Evolutionary conservation across 78 protist species (phyloP).

Genomic region (Dictyostelium intermedium): DNA sequence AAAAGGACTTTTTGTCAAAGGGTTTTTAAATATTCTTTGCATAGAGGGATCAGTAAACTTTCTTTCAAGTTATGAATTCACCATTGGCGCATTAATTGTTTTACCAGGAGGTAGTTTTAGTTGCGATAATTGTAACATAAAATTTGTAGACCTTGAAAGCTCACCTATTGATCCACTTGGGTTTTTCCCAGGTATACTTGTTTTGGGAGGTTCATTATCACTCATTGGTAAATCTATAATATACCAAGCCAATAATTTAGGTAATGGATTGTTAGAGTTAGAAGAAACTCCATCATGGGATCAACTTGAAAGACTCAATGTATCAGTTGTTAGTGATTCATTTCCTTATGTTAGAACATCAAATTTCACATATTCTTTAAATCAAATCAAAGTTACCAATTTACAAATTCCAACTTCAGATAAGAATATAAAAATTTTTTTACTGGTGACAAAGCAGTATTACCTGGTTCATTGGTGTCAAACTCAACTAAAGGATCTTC

Average conservation of each 20-base stretch:
- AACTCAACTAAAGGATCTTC: neutral
- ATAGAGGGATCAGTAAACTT: neutral
- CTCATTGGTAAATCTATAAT: too few relatives aligned
- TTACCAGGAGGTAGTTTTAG: neutral
- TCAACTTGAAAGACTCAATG: neutral
- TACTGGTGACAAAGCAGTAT: too few relatives aligned
- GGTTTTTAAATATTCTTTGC: neutral
- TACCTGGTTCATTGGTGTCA: neutral
- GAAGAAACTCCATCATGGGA: neutral
- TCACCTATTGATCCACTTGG: neutral
- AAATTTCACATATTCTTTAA: neutral
- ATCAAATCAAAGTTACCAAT: neutral
- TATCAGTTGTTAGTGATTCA: neutral
- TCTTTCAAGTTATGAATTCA: neutral
- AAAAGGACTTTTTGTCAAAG: too few relatives aligned
- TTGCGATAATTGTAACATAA: neutral
- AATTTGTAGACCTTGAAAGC: too few relatives aligned
- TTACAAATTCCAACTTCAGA: neutral
- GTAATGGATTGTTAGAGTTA: neutral
- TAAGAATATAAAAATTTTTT: neutral
- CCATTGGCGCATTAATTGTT: neutral
- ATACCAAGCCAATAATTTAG: neutral
- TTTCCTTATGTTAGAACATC: neutral
- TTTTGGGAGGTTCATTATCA: neutral
- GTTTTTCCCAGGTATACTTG: neutral